Evolutionary conservation across 2,329 filamentous ascomycete species (phyloP).

Genomic region (Cytospora leucostoma): DNA sequence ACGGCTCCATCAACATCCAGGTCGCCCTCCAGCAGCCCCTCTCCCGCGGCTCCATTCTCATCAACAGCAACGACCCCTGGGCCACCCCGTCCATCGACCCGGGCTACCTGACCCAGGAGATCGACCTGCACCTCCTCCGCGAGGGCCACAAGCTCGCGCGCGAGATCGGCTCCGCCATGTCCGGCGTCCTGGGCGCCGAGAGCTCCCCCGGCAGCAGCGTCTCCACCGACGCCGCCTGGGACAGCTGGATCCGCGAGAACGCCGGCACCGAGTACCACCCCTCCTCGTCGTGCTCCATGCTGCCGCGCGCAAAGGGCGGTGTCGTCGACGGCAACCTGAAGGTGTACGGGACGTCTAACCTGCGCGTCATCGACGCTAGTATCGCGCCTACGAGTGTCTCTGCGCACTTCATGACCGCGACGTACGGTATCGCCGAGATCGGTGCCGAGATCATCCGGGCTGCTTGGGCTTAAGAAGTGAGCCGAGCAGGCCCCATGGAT

Average conservation of each 20-base stretch:
- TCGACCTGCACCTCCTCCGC: conserved; percentile 52
- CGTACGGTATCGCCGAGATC: conserved; percentile 34
- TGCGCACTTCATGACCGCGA: conserved; percentile 33
- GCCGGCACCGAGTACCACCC: conserved; percentile 42
- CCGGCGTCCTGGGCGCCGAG: conserved; percentile 40
- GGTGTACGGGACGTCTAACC: conserved; percentile 47
- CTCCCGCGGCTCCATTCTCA: conserved; percentile 57
- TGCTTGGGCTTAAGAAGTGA: background rate
- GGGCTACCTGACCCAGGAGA: conserved; percentile 47
- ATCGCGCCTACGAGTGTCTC: conserved; percentile 43
- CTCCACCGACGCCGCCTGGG: conserved; percentile 33
- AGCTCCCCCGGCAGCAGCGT: conserved; percentile 38
- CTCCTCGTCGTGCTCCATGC: conserved; percentile 47
- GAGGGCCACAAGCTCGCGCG: conserved; percentile 40
- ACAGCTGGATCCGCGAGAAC: conserved; percentile 30
- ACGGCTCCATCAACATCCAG: conserved; percentile 27
- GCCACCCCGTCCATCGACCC: conserved; percentile 50
- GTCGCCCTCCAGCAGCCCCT: conserved; percentile 41
- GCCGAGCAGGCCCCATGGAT: background rate
- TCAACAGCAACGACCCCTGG: conserved; percentile 42
- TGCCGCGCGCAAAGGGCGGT: conserved; percentile 45
- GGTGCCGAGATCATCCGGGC: conserved; percentile 18
- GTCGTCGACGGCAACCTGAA: conserved; percentile 45
- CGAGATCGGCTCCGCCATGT: conserved; percentile 36
- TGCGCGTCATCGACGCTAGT: conserved; percentile 49